Conservation (phyloP, 1,284 basidiomycete species). For the Cystobasidiaceae sp. region DNA sequence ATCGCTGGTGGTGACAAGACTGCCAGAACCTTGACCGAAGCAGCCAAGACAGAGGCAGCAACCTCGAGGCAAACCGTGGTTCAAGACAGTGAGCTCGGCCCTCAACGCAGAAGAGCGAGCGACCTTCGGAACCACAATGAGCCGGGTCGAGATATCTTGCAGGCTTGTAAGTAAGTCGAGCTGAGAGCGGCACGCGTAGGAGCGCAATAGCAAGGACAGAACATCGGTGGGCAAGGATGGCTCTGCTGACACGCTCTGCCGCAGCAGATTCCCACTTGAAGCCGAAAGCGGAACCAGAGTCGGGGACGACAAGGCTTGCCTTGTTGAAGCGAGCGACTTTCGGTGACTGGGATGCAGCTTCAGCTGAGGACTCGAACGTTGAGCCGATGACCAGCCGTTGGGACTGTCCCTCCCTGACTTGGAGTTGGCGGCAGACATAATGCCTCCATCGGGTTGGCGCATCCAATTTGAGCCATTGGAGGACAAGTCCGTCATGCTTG, state of each 20-base stretch:
- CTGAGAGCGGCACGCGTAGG: conserved; percentile 88
- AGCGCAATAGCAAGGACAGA: conserved; percentile 57
- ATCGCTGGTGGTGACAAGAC: neutral
- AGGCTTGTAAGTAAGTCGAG: conserved; percentile 82
- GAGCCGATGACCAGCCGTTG: no score
- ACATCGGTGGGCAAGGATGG: neutral
- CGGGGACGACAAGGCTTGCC: conserved; percentile 1
- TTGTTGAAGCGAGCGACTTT: neutral
- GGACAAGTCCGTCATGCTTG: no score
- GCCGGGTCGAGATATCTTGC: conserved; percentile 86
- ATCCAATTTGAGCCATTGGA: no score
- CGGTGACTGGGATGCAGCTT: no score
- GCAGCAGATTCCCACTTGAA: neutral
- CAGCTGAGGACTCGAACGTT: no score
- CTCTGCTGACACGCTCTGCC: neutral
- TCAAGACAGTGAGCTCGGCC: conserved; percentile 90
- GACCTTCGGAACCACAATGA: conserved; percentile 86
- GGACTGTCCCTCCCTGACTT: no score
- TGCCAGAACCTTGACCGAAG: conserved; percentile 5
- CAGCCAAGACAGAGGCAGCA: conserved; percentile 43
- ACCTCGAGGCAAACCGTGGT: conserved; percentile 78
- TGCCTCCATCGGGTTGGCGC: no score
- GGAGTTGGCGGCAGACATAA: no score
- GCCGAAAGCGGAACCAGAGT: neutral
- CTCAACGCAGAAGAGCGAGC: conserved; percentile 90